Percentiles rank a stretch among this genome's conserved stretches.
Conservation (phyloP, 2,329 filamentous ascomycete species). For the Verticillium dahliae region DNA sequence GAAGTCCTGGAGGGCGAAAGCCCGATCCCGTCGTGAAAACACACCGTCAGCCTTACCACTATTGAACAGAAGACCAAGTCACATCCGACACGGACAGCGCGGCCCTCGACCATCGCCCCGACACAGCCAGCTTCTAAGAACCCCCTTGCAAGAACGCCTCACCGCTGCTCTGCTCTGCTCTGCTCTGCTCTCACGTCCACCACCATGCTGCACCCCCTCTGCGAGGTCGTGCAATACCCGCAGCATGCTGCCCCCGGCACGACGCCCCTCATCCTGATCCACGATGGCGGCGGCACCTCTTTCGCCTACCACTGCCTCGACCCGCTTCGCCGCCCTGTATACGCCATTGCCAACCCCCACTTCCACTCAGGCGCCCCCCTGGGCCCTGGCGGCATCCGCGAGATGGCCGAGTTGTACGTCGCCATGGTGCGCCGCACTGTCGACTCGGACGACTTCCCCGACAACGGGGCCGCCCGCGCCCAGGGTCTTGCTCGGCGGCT, state of each 20-base stretch:
- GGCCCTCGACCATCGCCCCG: not conserved
- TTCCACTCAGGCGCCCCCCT: slow-evolving; percentile 39
- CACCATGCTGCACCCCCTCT: not conserved
- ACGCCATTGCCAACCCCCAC: slow-evolving; percentile 48
- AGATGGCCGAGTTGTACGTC: slow-evolving; percentile 49
- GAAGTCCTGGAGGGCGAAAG: too few relatives aligned
- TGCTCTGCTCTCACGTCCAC: not conserved
- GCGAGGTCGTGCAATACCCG: slow-evolving; percentile 11
- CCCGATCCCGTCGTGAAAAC: too few relatives aligned
- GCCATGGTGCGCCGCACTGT: slow-evolving; percentile 33
- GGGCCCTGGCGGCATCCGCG: slow-evolving; percentile 43
- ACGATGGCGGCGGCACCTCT: slow-evolving; percentile 55
- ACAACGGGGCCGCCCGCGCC: slow-evolving; percentile 15
- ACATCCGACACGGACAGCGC: too few relatives aligned
- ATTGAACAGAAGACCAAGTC: too few relatives aligned
- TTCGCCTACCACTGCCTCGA: slow-evolving; percentile 51
- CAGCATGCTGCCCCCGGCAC: slow-evolving; percentile 14
- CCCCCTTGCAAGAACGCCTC: not conserved
- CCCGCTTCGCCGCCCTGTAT: slow-evolving; percentile 39
- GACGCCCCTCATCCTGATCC: slow-evolving; percentile 48
- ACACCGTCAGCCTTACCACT: too few relatives aligned
- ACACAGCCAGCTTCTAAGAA: not conserved
- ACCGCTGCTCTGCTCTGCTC: not conserved
- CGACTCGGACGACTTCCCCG: slow-evolving; percentile 18
- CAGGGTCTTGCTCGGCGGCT: slow-evolving; percentile 45